Evolutionary conservation across 2,329 filamentous ascomycete species (phyloP).

Genomic region (Colletotrichum zoysiae): DNA sequence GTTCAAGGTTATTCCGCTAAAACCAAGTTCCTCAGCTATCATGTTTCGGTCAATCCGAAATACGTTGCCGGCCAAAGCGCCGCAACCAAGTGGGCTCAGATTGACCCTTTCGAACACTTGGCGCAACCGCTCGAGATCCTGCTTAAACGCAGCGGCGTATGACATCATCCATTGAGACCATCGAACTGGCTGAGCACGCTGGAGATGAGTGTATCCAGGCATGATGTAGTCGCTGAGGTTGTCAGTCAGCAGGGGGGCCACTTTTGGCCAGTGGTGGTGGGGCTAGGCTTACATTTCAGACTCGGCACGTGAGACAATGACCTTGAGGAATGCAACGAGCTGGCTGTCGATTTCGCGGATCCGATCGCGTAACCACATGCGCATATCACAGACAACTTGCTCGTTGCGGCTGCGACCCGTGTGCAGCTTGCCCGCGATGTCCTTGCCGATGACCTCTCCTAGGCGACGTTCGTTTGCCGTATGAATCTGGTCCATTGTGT

Average conservation of each 20-base stretch:
- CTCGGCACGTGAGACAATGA: slow-evolving; percentile 78
- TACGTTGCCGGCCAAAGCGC: slow-evolving; percentile 47
- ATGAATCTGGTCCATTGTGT: slow-evolving; percentile 53
- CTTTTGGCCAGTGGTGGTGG: slow-evolving; percentile 34
- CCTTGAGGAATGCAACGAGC: slow-evolving; percentile 77
- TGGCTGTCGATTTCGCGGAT: slow-evolving; percentile 77
- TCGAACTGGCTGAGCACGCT: slow-evolving; percentile 25
- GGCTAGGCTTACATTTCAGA: slow-evolving; percentile 68
- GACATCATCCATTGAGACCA: slow-evolving; percentile 46
- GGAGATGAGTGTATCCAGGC: neutral
- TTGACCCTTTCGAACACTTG: slow-evolving; percentile 46
- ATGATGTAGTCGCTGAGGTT: slow-evolving; percentile 32
- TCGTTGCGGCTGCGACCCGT: slow-evolving; percentile 79
- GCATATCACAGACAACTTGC: slow-evolving; percentile 80
- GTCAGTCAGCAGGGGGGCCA: slow-evolving; percentile 43
- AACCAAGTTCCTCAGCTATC: slow-evolving; percentile 73
- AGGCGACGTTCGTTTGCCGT: slow-evolving; percentile 68
- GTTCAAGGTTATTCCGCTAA: slow-evolving; percentile 76
- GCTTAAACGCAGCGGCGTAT: slow-evolving; percentile 44
- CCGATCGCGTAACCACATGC: slow-evolving; percentile 81
- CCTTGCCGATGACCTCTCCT: slow-evolving; percentile 77
- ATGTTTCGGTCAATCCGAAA: slow-evolving; percentile 50
- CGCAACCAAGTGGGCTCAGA: slow-evolving; percentile 45
- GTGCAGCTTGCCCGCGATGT: slow-evolving; percentile 79
- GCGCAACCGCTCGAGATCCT: slow-evolving; percentile 46